Percentiles rank a stretch among this genome's conserved stretches.
These are phyloP conservation scores for Dothiorella sarmentorum DNA, from an alignment of 2,329 filamentous ascomycete species.

Conservation along the genomic window DNA sequence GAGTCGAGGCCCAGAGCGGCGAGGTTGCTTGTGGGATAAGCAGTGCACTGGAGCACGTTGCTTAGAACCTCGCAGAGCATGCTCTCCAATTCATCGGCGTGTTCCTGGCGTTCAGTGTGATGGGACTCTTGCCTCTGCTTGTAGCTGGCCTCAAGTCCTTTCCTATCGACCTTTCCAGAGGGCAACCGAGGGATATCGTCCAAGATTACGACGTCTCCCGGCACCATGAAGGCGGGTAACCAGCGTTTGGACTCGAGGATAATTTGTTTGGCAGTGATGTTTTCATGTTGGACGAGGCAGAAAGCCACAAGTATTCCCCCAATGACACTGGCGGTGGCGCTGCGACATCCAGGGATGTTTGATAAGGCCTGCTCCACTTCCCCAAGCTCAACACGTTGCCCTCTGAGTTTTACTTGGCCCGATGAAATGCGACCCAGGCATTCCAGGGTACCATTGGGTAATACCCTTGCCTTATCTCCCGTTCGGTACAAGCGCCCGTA, in stretches of 20 bases:
- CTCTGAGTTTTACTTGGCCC: conserved; percentile 82
- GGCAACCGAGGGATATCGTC: conserved; percentile 67
- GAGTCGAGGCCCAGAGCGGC: conserved; percentile 63
- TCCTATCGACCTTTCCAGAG: conserved; percentile 80
- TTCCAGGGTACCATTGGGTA: conserved; percentile 67
- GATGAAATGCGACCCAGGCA: conserved; percentile 75
- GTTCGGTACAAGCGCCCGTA: conserved; percentile 77
- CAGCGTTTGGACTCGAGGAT: conserved; percentile 63
- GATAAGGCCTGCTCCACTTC: conserved; percentile 44
- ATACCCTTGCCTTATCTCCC: conserved; percentile 74
- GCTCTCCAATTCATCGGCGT: conserved; percentile 3
- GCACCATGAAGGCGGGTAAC: conserved; percentile 82
- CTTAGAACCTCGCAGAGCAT: conserved; percentile 44
- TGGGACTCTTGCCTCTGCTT: conserved; percentile 24
- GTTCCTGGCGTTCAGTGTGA: background rate
- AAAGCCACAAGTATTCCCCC: conserved; percentile 70
- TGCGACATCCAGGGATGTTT: conserved; percentile 48
- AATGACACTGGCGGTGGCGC: conserved; percentile 64
- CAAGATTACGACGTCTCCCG: conserved; percentile 65
- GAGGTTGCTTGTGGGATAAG: conserved; percentile 45
- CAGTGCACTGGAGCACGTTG: conserved; percentile 39
- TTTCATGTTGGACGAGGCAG: conserved; percentile 54
- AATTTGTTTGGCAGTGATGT: conserved; percentile 45
- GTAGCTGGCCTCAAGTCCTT: conserved; percentile 58
- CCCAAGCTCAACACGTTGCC: conserved; percentile 77